Evolutionary conservation across 2,329 filamentous ascomycete species (phyloP), one percentile per base, ranked within the genome.

Genomic region (Phialophora macrospora): DNA sequence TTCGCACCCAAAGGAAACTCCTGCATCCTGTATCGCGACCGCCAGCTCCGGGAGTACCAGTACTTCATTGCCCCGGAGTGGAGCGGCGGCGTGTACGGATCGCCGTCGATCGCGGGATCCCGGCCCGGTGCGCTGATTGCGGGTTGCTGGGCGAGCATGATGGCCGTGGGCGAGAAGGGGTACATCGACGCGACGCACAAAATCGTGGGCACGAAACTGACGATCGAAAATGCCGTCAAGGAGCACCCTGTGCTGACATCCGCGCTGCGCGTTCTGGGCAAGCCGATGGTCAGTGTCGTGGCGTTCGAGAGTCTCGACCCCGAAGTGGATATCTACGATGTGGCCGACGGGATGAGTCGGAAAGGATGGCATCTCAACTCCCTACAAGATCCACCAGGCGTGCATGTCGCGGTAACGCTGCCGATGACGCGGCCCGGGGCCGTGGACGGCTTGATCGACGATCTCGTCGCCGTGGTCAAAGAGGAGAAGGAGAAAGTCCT

Each of bases 1-100:
- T 99, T 99, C 76, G 95, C 95, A 0, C 95, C 95, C 60, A 99
- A 99, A 82, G 95, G 95, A 72, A 99, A 96, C 84, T 95, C 90
- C 60, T 95, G 93, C 1, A 85, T 97, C 14, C 84, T 99, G 49
- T 99, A 99, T 84, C 92, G 95, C 73, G 90, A 88, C 54, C 85
- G 88, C 38, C 81, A 86, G 55, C 86, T 96, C 71, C 88, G 95
- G 72, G 87, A 88, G 64, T 94, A 97, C 79, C 95, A 99, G 79
- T 99, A 99, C 84, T 99, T 97, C 79, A 90, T 99, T 76, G 92
- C 90, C 34, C 90, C 95, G 6, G 91, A 96, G 79, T 99, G 95
- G 95, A 88, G 90, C 9, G 95, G 95, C 66, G 95, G 95, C 73
- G 93, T 99, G 8, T 99, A 99, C 78, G 95, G 93, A 48, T 96